Evolutionary conservation across 257 asterid species (phyloP).

Genomic region (Gentiana dahurica): DNA sequence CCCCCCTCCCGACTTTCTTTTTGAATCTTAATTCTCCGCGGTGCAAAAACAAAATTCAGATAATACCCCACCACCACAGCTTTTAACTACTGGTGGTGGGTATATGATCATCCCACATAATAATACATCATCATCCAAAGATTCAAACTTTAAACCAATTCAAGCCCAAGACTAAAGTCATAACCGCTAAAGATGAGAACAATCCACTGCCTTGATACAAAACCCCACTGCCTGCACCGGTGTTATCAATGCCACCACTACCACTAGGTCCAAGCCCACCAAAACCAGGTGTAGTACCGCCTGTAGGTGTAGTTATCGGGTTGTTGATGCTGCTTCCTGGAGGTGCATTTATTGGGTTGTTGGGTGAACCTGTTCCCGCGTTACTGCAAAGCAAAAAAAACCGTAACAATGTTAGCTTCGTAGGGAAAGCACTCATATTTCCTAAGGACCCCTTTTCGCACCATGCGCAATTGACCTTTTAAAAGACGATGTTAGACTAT

Average conservation of each 20-base stretch:
- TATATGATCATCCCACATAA: slow-evolving; percentile 13
- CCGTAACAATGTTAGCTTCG: too few relatives aligned
- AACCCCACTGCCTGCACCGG: slow-evolving; percentile 9
- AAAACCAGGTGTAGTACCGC: slow-evolving; percentile 2
- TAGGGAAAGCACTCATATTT: too few relatives aligned
- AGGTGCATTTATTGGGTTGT: slow-evolving; percentile 6
- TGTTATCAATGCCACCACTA: slow-evolving; percentile 18
- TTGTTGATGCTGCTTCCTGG: slow-evolving; percentile 4
- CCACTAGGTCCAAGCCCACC: slow-evolving; percentile 37
- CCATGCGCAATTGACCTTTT: too few relatives aligned
- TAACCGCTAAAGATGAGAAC: slow-evolving; percentile 9
- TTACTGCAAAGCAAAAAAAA: slow-evolving; percentile 12
- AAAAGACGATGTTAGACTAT: too few relatives aligned
- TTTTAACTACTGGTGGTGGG: neutral
- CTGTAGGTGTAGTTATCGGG: slow-evolving; percentile 6
- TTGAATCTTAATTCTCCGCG: neutral
- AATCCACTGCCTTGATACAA: slow-evolving; percentile 8
- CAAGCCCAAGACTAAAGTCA: slow-evolving; percentile 18
- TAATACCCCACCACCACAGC: slow-evolving; percentile 9
- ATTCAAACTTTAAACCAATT: slow-evolving; percentile 1
- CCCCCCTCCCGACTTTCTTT: slow-evolving; percentile 13
- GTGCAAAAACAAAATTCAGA: slow-evolving; percentile 16
- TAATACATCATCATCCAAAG: neutral
- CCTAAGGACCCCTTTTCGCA: too few relatives aligned
- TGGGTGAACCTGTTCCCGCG: slow-evolving; percentile 25